A percentile compares a stretch with the other conserved stretches of the same genome.
phyloP scores from a whole-genome alignment of 306 rosid species.

The Spatholobus suberectus region DNA sequence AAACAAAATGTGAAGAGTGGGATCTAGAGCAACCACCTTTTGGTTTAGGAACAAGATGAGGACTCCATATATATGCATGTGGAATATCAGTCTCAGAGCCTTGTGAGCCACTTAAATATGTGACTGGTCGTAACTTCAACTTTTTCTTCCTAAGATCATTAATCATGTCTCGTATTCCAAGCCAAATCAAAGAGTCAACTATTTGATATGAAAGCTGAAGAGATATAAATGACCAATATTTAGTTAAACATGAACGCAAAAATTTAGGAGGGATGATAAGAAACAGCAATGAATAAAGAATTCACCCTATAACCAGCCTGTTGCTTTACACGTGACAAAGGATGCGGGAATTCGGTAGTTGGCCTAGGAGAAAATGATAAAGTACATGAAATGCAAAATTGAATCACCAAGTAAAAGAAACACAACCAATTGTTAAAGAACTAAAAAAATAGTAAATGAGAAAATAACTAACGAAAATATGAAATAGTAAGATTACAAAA shows the following conservation, averaged over 20 bases:
- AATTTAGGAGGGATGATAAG: constrained; percentile 22
- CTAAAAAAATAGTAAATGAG: constrained; percentile 5
- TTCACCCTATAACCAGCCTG: constrained; percentile 91
- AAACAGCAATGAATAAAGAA: constrained; percentile 27
- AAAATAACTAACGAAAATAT: constrained; percentile 30
- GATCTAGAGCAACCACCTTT: constrained; percentile 67
- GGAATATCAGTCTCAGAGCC: constrained; percentile 90
- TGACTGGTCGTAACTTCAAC: constrained; percentile 93
- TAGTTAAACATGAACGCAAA: constrained; percentile 30
- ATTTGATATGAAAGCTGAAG: constrained; percentile 96
- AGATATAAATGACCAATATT: constrained; percentile 23
- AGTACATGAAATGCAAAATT: constrained; percentile 39
- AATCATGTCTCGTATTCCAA: constrained; percentile 97
- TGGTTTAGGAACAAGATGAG: constrained; percentile 99
- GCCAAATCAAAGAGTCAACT: constrained; percentile 97
- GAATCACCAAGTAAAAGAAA: constrained; percentile 28
- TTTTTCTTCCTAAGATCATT: constrained; percentile 94
- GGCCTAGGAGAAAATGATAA: constrained; percentile 67
- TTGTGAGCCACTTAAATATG: constrained; percentile 98
- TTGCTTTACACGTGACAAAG: constrained; percentile 97
- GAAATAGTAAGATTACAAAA: constrained; percentile 46
- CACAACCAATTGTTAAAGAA: constrained; percentile 13
- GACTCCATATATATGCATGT: constrained; percentile 99
- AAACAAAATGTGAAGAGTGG: constrained; percentile 28
- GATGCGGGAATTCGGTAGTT: constrained; percentile 99